Conservation (phyloP, 495 filamentous ascomycete species). For the Letharia lupina region DNA sequence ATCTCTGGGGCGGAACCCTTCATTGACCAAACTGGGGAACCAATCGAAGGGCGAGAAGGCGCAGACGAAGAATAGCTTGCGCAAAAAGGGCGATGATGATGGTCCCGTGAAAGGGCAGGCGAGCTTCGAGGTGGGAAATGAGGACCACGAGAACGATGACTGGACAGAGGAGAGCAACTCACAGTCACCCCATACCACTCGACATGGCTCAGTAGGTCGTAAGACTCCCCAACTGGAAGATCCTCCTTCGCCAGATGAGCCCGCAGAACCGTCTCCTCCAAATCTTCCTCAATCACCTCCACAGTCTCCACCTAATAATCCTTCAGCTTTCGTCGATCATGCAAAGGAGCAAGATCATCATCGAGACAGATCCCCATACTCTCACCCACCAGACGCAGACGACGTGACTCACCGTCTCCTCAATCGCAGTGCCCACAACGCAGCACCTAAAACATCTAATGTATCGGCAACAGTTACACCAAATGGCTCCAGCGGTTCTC, state of each 20-base stretch:
- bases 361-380: slow-evolving; percentile 9
- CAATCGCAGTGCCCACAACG: slow-evolving; percentile 18
- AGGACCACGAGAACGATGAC: slow-evolving; percentile 20
- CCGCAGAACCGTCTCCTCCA: slow-evolving; percentile 18
- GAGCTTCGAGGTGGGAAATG: slow-evolving; percentile 22
- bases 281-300: slow-evolving; percentile 23
- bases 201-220: slow-evolving; percentile 14
- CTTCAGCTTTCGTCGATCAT: slow-evolving; percentile 11
- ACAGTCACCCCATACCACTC: slow-evolving; percentile 22
- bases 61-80: slow-evolving; percentile 19
- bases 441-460: slow-evolving; percentile 17
- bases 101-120: slow-evolving; percentile 15
- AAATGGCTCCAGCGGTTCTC: slow-evolving; percentile 19
- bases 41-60: slow-evolving; percentile 18
- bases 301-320: slow-evolving; percentile 19
- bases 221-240: slow-evolving; percentile 18
- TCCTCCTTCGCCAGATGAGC: slow-evolving; percentile 24
- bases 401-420: slow-evolving; percentile 25
- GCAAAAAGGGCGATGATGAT: slow-evolving; percentile 18
- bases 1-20: slow-evolving; percentile 14
- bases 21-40: slow-evolving; percentile 20
- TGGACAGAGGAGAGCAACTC: slow-evolving; percentile 27
- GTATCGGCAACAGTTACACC: slow-evolving; percentile 23
- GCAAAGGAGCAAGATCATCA: slow-evolving; percentile 5
- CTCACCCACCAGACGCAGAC: slow-evolving; percentile 22